Evolutionary conservation across 805 yeast genomes (phyloP), one percentile per base, ranked within the genome.

Genomic region (Yarrowia sp.): DNA sequence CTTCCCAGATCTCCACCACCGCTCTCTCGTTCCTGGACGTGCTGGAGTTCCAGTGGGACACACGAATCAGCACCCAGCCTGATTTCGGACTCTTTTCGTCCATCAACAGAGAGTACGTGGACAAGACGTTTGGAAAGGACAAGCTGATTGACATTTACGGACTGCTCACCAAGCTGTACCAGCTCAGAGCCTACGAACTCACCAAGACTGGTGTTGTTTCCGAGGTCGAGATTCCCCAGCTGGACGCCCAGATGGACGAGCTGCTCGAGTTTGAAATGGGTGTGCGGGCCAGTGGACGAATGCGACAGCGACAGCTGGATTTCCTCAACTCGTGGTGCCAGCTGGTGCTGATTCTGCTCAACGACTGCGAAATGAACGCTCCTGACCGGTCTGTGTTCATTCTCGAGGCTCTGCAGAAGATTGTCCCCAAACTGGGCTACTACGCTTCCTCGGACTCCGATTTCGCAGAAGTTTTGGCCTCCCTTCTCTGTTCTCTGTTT

Each of bases 311-410:
- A 9, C 95, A 89, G 70, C 79, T 89, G 58, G 79, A 83, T 14
- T 86, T 89, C 69, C 79, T 94, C 38, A 91, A 88, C 74, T 85
- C 96, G 0, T 94, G 98, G 98, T 87, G 88, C 26, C 89, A 88
- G 72, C 77, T 93, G 63, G 87, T 91, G 32, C 91, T 92, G 71
- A 86, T 92, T 3, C 78, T 91, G 55, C 86, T 91, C 5, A 82
- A 86, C 5, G 92, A 88, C 76, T 87, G 86, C 10, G 80, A 79
- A n/a, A 77, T 87, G 68, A 77, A 80, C 8, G 74, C 82, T 0
- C 73, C 78, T 9, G 77, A 79, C n/a, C 81, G 88, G 59, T 81
- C 86, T 0, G 83, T 85, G 46, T 89, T 94, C 74, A 86, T 92
- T 67, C 78, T 91, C 19, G 96, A 90, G 72, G 85, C 91, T 2